Base-by-base conservation (phyloP, 2,329 filamentous ascomycete species). In the Fusarium heterosporum region DNA sequence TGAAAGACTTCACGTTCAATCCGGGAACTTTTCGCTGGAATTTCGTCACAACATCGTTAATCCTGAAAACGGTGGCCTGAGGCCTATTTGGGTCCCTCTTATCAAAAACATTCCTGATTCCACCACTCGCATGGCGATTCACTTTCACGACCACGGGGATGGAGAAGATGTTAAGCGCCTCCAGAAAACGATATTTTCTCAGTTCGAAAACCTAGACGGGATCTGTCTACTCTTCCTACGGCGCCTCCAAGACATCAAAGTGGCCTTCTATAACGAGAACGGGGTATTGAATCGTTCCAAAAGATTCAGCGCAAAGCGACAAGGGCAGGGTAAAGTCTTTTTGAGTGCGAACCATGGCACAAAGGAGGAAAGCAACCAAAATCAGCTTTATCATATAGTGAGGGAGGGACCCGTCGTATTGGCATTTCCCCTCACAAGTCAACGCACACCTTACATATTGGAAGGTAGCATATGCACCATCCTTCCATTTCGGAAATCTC, bases 1-100 rank as follows among this genome's bases (percentile, higher is more conserved):
- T 1, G 62, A 30, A 4, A 61, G 17, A 22, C 57, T 64, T n/a
- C 49, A 67, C 6, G 68, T 71, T 10, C 62, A 69, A 28, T 70
- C 68, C 1, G 68, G 65, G 0, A 42, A 61, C 2, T 70, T 65
- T 25, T 70, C 62, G 0, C 64, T 71, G 1, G 49, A 67, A 4
- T 70, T 70, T 29, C 16, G 28, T 12, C 65, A 67, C 11, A 51
- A 17, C 0, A 58, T 25, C 6, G 38, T 42, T 1, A 52, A 62
- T 4, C 1, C 53, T 1, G 47, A 66, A 0, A n/a, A 43, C 13
- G 67, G 48, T 6, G 59, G 59, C 52, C 13, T 71, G 7, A 55
- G 52, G 12, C 65, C 68, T 4, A 43, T 67, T 7, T 71, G 65
- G 69, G 25, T 55, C 0, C 36, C 45, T 8, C 42, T 61, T 3